A percentile compares a stretch with the other conserved stretches of the same genome.
Conservation (phyloP, 768 basidiomycete species). For the Hysterangium stoloniferum region DNA sequence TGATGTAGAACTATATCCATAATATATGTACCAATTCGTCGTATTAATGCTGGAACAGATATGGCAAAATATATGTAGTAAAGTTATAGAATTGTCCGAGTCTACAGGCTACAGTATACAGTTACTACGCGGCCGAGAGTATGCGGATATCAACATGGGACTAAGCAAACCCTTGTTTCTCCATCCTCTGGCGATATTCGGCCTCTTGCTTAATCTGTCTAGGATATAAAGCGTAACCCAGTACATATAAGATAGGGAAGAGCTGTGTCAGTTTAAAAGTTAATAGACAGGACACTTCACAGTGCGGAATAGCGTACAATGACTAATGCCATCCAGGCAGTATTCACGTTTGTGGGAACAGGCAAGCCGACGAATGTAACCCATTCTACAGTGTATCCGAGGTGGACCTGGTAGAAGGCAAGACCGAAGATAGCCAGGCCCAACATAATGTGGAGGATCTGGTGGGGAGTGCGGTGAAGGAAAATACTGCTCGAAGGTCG, state of each 20-base stretch:
- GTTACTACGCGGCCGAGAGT: too few species aligned
- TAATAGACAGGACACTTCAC: not conserved
- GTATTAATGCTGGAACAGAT: not conserved
- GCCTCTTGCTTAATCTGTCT: constrained; percentile 7
- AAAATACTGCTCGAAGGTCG: constrained; percentile 27
- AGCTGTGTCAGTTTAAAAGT: not conserved
- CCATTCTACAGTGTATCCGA: constrained; percentile 21
- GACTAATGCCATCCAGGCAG: constrained; percentile 39
- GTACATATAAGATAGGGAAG: constrained; percentile 8
- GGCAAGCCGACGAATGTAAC: constrained; percentile 27
- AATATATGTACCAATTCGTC: not conserved
- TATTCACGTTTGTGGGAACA: constrained; percentile 28
- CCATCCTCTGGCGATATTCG: not conserved
- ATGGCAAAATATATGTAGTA: too few species aligned
- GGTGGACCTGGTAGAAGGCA: constrained; percentile 33
- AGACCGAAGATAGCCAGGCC: constrained; percentile 48
- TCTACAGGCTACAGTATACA: too few species aligned
- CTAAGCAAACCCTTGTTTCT: too few species aligned
- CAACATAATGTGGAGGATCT: constrained; percentile 36
- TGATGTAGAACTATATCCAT: not conserved
- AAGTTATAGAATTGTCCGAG: too few species aligned
- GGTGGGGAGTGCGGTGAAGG: constrained; percentile 38
- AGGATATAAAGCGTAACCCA: constrained; percentile 2
- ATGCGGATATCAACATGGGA: too few species aligned
- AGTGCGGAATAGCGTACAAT: constrained; percentile 27